phyloP scores from a whole-genome alignment of 2,329 filamentous ascomycete genomes.

The Tolypocladium pustulatum region DNA sequence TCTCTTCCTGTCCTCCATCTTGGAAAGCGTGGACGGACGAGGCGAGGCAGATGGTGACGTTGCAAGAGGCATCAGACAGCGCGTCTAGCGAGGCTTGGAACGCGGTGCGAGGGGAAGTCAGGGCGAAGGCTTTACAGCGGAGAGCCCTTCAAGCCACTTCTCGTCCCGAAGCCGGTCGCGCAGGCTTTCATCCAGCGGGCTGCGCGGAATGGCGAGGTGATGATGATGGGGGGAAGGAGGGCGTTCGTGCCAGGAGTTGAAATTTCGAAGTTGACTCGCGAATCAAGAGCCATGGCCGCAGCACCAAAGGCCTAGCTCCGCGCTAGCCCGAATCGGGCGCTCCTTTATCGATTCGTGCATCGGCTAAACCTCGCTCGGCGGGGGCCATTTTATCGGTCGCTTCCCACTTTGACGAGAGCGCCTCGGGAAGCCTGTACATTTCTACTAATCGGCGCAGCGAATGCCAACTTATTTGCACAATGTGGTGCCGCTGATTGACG shows the following conservation, averaged over 20 bases:
- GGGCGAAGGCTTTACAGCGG: constrained; percentile 16
- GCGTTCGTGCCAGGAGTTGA: constrained; percentile 27
- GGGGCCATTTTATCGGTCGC: neutral
- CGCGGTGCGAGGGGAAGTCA: constrained; percentile 25
- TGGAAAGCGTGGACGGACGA: constrained; percentile 73
- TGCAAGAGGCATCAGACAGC: constrained; percentile 77
- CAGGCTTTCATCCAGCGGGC: constrained; percentile 24
- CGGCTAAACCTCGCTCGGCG: constrained; percentile 23
- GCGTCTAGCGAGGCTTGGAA: constrained; percentile 23
- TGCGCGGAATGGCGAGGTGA: constrained; percentile 19
- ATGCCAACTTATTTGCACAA: neutral
- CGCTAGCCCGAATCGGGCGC: constrained; percentile 19
- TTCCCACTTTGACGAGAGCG: neutral
- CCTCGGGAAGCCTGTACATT: neutral
- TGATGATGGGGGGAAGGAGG: constrained; percentile 15
- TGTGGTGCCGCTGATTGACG: constrained; percentile 14
- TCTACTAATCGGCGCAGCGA: neutral
- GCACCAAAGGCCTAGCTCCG: constrained; percentile 24
- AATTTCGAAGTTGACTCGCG: constrained; percentile 34
- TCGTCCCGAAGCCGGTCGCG: constrained; percentile 20
- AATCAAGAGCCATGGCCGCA: constrained; percentile 24
- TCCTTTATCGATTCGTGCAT: constrained; percentile 20
- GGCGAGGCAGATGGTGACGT: constrained; percentile 59
- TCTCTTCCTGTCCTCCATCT: constrained; percentile 99
- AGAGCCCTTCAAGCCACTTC: constrained; percentile 22